A percentile compares a stretch with the other conserved stretches of the same genome.
phyloP scores from a whole-genome alignment of 2,329 filamentous ascomycete species.

The Apiospora rasikravindrae region DNA sequence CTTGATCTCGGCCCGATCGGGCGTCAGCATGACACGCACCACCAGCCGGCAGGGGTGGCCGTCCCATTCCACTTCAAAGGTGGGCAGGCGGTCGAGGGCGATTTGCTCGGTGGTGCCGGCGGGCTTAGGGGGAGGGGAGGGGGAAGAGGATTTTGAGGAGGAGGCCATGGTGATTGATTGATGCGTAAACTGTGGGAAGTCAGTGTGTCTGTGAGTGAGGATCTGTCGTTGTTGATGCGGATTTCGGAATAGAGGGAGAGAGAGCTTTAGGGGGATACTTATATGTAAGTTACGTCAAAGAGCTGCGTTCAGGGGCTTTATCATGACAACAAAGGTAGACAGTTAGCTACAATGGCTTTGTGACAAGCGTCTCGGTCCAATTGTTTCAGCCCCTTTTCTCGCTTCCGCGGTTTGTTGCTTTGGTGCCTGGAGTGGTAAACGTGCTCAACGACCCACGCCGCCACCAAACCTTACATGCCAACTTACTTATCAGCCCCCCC shows the following conservation, averaged over 20 bases:
- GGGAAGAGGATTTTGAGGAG: not conserved
- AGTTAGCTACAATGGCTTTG: not conserved
- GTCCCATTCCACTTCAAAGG: not conserved
- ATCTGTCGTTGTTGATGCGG: no score
- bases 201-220: not conserved
- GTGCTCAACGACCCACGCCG: not conserved
- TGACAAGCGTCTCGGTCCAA: not conserved
- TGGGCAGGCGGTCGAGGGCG: constrained; percentile 22
- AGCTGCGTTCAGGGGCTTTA: no score
- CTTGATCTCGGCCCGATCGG: not conserved
- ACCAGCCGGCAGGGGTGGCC: not conserved
- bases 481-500: not conserved
- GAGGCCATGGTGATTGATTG: not conserved
- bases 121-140: not conserved
- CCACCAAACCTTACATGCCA: not conserved
- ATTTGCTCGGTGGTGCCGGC: not conserved
- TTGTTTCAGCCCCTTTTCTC: not conserved
- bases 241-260: no score
- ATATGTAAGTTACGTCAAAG: no score
- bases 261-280: no score
- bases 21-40: not conserved
- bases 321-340: no score
- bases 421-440: not conserved
- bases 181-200: not conserved
- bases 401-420: no score